These are phyloP conservation scores for Fusarium sp. DNA, from an alignment of 2,329 filamentous ascomycete genomes.

Conservation along the genomic window DNA sequence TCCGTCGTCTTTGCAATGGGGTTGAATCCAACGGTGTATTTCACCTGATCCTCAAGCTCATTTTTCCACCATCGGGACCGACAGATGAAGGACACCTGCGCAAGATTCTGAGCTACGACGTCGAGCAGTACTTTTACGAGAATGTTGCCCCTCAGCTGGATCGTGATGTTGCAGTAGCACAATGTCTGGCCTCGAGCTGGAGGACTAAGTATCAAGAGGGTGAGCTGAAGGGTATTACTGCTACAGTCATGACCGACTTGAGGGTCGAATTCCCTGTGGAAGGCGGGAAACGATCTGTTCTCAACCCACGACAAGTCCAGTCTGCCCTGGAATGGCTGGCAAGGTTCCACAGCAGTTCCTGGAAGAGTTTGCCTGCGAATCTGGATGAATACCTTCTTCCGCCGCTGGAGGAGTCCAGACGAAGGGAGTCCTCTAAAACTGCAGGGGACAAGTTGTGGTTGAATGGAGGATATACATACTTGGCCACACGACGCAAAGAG, in stretches of 20 bases:
- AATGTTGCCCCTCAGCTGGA: slow-evolving; percentile 63
- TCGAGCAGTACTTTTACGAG: slow-evolving; percentile 74
- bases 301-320: slow-evolving; percentile 60
- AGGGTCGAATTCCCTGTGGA: slow-evolving; percentile 64
- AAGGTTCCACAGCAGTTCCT: slow-evolving; percentile 68
- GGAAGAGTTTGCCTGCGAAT: slow-evolving; percentile 50
- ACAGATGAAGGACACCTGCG: slow-evolving; percentile 70
- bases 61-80: slow-evolving; percentile 56
- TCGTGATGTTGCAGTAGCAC: slow-evolving; percentile 59
- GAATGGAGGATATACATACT: slow-evolving; percentile 76
- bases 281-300: slow-evolving; percentile 62
- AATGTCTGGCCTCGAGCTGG: slow-evolving; percentile 60
- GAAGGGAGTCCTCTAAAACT: slow-evolving; percentile 35
- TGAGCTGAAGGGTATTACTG: slow-evolving; percentile 56
- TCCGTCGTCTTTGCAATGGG: slow-evolving; percentile 17
- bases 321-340: slow-evolving; percentile 72
- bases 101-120: slow-evolving; percentile 74
- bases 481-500: slow-evolving; percentile 70
- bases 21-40: slow-evolving; percentile 40
- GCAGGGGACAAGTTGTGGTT: slow-evolving; percentile 61
- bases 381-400: slow-evolving; percentile 59
- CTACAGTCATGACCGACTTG: slow-evolving; percentile 69
- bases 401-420: slow-evolving; percentile 64
- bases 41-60: slow-evolving; percentile 68
- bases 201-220: slow-evolving; percentile 36